Conservation (phyloP, 371 early-diverging fungal species). For the Rhizopus delemar region DNA sequence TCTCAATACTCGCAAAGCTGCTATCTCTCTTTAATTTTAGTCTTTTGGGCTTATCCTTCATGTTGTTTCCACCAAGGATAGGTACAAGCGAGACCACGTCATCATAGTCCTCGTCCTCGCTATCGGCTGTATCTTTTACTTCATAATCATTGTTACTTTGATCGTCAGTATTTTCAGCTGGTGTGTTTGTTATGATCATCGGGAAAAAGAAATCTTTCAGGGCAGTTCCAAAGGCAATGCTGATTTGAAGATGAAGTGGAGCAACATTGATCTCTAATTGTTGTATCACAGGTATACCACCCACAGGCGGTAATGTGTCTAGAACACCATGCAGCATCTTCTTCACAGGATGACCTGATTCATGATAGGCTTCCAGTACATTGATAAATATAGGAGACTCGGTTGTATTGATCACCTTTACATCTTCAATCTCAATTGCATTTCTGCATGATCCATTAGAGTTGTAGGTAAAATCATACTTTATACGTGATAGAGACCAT, state of each 20-base stretch:
- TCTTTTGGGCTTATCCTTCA: neutral
- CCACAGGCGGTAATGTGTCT: constrained; percentile 80
- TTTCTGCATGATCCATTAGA: constrained; percentile 66
- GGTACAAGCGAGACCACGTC: neutral
- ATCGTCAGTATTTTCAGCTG: neutral
- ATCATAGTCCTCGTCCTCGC: neutral
- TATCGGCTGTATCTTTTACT: constrained; percentile 1
- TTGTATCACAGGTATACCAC: constrained; percentile 81
- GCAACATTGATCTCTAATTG: constrained; percentile 82
- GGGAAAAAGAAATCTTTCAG: constrained; percentile 81
- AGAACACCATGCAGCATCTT: constrained; percentile 81
- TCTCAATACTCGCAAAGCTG: constrained; percentile 20
- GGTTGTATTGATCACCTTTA: constrained; percentile 69
- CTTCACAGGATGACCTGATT: constrained; percentile 65
- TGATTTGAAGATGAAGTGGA: constrained; percentile 79
- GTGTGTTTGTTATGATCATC: constrained; percentile 12
- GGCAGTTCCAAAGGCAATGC: constrained; percentile 75
- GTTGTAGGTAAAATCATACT: constrained; percentile 53
- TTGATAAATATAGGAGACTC: constrained; percentile 52
- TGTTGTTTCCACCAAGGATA: neutral
- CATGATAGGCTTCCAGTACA: constrained; percentile 13
- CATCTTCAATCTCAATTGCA: constrained; percentile 73
- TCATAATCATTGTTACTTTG: constrained; percentile 7
- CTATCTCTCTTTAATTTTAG: constrained; percentile 8
- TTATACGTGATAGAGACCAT: constrained; percentile 53